Evolutionary conservation across 116 monocot genomes (phyloP), one percentile per base, ranked within the genome.

Genomic region (Cymodocea nodosa): DNA sequence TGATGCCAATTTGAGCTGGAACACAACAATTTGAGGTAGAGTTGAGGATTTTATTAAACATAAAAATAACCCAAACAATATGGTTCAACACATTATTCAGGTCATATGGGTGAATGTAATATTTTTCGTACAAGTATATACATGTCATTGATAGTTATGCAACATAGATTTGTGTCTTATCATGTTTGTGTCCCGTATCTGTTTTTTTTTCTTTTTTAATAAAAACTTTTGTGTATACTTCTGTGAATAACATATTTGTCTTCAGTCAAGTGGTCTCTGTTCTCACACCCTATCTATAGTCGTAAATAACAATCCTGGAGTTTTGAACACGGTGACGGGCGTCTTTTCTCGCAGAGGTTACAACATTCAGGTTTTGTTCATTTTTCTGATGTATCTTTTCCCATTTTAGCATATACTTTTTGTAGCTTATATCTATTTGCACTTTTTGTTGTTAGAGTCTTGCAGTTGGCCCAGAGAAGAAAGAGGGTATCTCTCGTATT

Each of bases 321-420:
- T 99, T 70, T 79, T 99, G 63, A 99, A 92, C 76, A 84, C 86
- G 62, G 89, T 99, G 15, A 89, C 92, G 16, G 92, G 99, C 23
- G 92, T 99, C 69, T 92, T 99, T 79, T 74, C 99, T 79, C 80
- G 99, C 0, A 86, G 99, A 77, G 98, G 99, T 53, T 99, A 99
- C 78, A 99, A 92, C 70, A 92, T 99, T 83, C 99, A 99, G 99
- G 99, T 99, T 50, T 50, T 59, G 14, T 17, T n/a, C 2, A 59
- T 16, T 18, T 24, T 18, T 1, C 18, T 64, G 1, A 24, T 9
- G 8, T 24, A 50, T 14, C 14, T 65, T 23, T 51, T 65, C 24
- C 19, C n/a, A 13, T 22, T 65, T 65, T 65, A 20, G 23, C 24
- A 19, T 11, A 6, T 39, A 6, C 6, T 48, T 20, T 64, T 49